These are phyloP conservation scores for Coemansia reversa DNA, from an alignment of 192 early-diverging fungal species.

Conservation along the genomic window DNA sequence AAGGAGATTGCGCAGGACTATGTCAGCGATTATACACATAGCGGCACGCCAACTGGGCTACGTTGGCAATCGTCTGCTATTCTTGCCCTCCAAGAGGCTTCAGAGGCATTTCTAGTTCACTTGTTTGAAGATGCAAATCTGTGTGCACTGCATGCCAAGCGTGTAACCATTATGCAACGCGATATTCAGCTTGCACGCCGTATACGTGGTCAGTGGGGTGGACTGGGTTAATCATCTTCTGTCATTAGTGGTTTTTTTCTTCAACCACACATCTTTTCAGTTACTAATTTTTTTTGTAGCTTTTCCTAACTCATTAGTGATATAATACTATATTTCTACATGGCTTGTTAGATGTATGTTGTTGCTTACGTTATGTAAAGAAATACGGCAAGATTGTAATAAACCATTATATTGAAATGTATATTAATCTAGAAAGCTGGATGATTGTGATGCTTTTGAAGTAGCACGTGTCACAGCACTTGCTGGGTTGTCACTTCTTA, in stretches of 20 bases:
- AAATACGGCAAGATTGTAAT: too few species aligned
- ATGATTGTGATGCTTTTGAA: too few species aligned
- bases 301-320: too few species aligned
- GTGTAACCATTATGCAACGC: slow-evolving; percentile 89
- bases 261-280: too few species aligned
- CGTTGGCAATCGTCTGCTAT: slow-evolving; percentile 79
- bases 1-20: slow-evolving; percentile 65
- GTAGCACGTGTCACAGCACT: too few species aligned
- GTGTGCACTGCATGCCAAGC: slow-evolving; percentile 91
- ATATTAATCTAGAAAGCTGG: too few species aligned
- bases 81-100: slow-evolving; percentile 75
- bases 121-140: slow-evolving; percentile 91
- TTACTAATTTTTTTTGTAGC: too few species aligned
- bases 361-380: too few species aligned
- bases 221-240: slow-evolving; percentile 51
- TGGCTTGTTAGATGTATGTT: too few species aligned
- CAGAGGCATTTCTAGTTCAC: slow-evolving; percentile 81
- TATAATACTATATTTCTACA: too few species aligned
- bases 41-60: slow-evolving; percentile 41
- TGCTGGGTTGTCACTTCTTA: too few species aligned
- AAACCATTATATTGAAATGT: too few species aligned
- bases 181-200: slow-evolving; percentile 89
- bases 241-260: slow-evolving; percentile 3
- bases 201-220: slow-evolving; percentile 81
- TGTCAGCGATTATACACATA: slow-evolving; percentile 39